Conservation (phyloP, 768 basidiomycete species). For the Suillus hirtellus region DNA sequence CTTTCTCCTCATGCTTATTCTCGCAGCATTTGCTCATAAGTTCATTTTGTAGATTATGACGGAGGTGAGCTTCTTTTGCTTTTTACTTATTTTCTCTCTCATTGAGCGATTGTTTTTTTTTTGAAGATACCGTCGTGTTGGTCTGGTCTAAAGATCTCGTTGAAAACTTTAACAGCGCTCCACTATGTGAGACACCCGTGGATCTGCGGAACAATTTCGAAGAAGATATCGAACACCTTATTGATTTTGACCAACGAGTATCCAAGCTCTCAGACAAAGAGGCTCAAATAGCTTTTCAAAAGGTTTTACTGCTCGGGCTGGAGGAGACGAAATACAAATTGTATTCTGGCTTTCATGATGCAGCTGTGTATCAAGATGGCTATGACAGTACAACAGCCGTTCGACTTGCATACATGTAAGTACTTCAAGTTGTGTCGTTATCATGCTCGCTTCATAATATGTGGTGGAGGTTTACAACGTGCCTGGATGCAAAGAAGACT, state of each 20-base stretch:
- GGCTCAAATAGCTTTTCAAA: constrained; percentile 45
- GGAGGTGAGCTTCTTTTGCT: constrained; percentile 50
- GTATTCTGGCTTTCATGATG: constrained; percentile 65
- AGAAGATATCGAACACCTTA: constrained; percentile 50
- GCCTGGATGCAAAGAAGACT: constrained; percentile 70
- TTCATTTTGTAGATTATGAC: constrained; percentile 57
- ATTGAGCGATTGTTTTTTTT: not conserved
- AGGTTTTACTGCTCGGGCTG: constrained; percentile 50
- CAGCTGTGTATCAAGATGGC: constrained; percentile 50
- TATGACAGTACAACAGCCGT: constrained; percentile 48
- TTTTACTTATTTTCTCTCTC: not conserved
- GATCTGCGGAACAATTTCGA: constrained; percentile 51
- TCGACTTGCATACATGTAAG: constrained; percentile 68
- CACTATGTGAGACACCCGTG: constrained; percentile 42
- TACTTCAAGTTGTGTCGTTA: constrained; percentile 7
- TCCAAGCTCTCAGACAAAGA: constrained; percentile 20
- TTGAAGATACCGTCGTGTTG: constrained; percentile 53
- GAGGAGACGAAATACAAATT: constrained; percentile 52
- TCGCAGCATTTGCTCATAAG: not conserved
- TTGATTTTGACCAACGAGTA: constrained; percentile 40
- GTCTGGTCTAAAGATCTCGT: constrained; percentile 50
- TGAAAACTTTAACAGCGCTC: constrained; percentile 45
- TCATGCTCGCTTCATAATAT: not conserved
- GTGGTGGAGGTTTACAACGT: constrained; percentile 56
- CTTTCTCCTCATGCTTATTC: constrained; percentile 5